Evolutionary conservation across 306 rosid genomes (phyloP).

Genomic region (Cicer arietinum): DNA sequence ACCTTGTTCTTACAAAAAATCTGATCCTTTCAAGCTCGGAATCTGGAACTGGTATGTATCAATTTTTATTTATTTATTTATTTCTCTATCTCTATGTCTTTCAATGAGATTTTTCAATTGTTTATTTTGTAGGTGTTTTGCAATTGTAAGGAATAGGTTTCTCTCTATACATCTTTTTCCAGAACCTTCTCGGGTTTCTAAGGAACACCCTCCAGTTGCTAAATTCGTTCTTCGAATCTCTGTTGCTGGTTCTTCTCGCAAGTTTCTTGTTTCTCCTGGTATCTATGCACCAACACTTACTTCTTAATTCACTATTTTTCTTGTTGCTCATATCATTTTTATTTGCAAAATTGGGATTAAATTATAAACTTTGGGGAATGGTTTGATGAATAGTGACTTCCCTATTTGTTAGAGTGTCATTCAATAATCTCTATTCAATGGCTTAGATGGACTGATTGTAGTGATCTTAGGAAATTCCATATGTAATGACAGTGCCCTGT

Average conservation of each 20-base stretch:
- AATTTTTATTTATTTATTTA: background rate
- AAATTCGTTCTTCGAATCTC: slow-evolving; percentile 74
- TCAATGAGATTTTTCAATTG: background rate
- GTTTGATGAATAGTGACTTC: background rate
- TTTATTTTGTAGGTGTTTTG: slow-evolving; percentile 52
- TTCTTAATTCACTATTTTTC: background rate
- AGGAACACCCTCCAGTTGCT: slow-evolving; percentile 81
- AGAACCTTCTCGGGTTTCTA: slow-evolving; percentile 68
- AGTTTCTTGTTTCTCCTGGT: slow-evolving; percentile 70
- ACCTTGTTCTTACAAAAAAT: slow-evolving; percentile 66
- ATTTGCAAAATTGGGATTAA: background rate
- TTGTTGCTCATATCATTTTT: background rate
- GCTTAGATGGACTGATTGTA: background rate
- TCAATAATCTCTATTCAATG: background rate
- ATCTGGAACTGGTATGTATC: slow-evolving; percentile 79
- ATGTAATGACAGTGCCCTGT: background rate
- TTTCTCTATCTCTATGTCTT: background rate
- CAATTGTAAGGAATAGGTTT: slow-evolving; percentile 73
- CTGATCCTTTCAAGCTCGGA: slow-evolving; percentile 86
- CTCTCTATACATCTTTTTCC: slow-evolving; percentile 79
- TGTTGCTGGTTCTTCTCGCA: slow-evolving; percentile 61
- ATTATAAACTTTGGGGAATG: background rate
- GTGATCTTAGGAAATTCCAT: background rate
- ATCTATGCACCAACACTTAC: background rate
- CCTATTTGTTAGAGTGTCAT: background rate